Base-by-base conservation (phyloP, 768 basidiomycete genomes). In the Tulasnella sp. region DNA sequence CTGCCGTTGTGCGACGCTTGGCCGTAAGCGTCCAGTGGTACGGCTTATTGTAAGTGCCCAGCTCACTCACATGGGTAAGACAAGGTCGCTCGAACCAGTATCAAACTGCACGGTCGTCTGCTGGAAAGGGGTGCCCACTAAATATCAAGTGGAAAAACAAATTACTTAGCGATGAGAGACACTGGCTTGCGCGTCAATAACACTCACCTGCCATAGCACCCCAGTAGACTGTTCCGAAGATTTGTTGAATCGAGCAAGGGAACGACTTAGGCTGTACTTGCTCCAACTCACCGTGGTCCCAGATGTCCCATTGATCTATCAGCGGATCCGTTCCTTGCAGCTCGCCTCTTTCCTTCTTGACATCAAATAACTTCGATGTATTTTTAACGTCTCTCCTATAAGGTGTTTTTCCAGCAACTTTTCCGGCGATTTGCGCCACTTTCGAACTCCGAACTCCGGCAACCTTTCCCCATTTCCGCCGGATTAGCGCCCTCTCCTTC, bases 101-200 rank as follows among this genome's bases (percentile, higher is more conserved):
- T 73, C 72, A n/a, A 73, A 73, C 4, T 16, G 26, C 20, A 35
- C 32, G 11, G 23, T 73, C 40, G 72, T 42, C n/a, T 35, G 4
- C n/a, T 73, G 72, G n/a, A 10, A n/a, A 44, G 72, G 72, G 4
- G 72, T 73, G n/a, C 72, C 72, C 29, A 73, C 72, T 73, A 51
- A 10, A 23, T n/a, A 13, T 20, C 32, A 10, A 23, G 51, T 20
- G 23, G 5, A 51, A 51, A 20, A 26, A 18, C 39, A 7, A 44
- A 16, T n/a, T 29, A 23, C 11, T 40, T 13, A 15, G 46, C 26
- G 39, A 13, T 51, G 51, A 42, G 6, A 1, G 16, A 18, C 39
- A 26, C 3, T n/a, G 26, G 40, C n/a, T 9, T 7, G 23, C n/a
- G 72, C 32, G 23, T 16, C 6, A 70, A 20, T 42, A 0, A 23